These are phyloP conservation scores for Rehmannia glutinosa DNA, from an alignment of 257 asterid species.

Conservation along the genomic window DNA sequence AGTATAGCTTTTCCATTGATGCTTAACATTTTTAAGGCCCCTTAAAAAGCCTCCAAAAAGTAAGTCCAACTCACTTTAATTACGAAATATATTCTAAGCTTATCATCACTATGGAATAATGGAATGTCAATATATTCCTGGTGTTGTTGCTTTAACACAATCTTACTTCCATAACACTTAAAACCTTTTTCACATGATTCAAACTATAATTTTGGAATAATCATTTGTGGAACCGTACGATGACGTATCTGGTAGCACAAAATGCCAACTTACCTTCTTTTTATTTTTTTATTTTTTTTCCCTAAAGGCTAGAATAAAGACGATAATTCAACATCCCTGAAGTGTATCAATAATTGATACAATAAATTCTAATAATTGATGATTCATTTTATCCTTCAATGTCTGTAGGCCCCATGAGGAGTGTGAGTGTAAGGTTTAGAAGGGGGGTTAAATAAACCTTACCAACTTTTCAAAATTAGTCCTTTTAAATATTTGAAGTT, in stretches of 20 bases:
- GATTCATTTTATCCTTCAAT: no score
- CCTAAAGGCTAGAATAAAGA: no score
- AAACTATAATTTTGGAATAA: no score
- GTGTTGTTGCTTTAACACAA: neutral
- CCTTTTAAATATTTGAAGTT: no score
- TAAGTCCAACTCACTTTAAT: constrained; percentile 20
- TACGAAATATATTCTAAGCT: constrained; percentile 21
- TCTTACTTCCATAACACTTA: neutral
- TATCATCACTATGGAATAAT: constrained; percentile 28
- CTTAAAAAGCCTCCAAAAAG: constrained; percentile 1
- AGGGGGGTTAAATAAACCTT: no score
- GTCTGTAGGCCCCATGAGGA: no score
- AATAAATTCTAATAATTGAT: neutral
- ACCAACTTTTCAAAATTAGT: no score
- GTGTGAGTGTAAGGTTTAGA: no score
- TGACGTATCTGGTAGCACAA: constrained; percentile 1
- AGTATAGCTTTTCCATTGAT: constrained; percentile 9
- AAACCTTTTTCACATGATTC: neutral
- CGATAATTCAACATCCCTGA: no score
- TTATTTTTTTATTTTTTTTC: no score
- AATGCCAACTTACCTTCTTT: no score
- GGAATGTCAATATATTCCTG: constrained; percentile 33
- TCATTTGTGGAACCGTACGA: constrained; percentile 3
- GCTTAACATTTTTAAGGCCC: no score
- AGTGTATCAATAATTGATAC: neutral